phyloP scores from a whole-genome alignment of 352 stramenopile genomes.

The Globisporangium nunn region DNA sequence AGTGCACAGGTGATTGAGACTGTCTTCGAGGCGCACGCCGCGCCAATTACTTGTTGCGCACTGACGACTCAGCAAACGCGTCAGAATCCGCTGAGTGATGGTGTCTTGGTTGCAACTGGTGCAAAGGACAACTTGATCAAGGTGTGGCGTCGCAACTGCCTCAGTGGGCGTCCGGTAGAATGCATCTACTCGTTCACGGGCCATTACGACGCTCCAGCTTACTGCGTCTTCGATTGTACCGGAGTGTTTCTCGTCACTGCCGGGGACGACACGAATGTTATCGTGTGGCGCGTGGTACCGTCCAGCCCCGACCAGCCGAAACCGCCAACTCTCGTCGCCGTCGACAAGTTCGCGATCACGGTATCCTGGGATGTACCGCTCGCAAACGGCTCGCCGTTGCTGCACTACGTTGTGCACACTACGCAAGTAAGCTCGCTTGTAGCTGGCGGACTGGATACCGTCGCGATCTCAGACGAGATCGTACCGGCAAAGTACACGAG shows the following conservation, averaged over 20 bases:
- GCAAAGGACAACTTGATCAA: conserved; percentile 63
- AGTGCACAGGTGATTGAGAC: conserved; percentile 26
- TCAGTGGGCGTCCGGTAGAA: conserved; percentile 9
- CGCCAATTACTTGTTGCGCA: conserved; percentile 42
- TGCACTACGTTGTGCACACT: conserved; percentile 41
- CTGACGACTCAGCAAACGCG: conserved; percentile 19
- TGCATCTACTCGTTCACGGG: conserved; percentile 40
- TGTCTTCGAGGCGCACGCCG: conserved; percentile 31
- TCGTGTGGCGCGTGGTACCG: conserved; percentile 45
- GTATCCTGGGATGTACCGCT: conserved; percentile 44
- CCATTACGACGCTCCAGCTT: conserved; percentile 38
- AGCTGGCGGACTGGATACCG: conserved; percentile 21
- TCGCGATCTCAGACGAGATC: conserved; percentile 20
- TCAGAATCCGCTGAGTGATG: not conserved
- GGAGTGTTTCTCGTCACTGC: conserved; percentile 48
- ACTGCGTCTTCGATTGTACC: conserved; percentile 29
- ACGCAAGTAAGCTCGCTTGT: conserved; percentile 29
- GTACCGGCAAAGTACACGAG: conserved; percentile 37
- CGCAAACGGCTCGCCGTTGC: conserved; percentile 47
- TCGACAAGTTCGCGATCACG: conserved; percentile 43
- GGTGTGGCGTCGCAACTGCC: conserved; percentile 28
- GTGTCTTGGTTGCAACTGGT: conserved; percentile 43
- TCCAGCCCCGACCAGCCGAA: conserved; percentile 34
- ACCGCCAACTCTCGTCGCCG: conserved; percentile 14
- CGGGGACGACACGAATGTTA: conserved; percentile 39